These are phyloP conservation scores for Fusarium continuum DNA, from an alignment of 2,329 filamentous ascomycete species.

Conservation along the genomic window DNA sequence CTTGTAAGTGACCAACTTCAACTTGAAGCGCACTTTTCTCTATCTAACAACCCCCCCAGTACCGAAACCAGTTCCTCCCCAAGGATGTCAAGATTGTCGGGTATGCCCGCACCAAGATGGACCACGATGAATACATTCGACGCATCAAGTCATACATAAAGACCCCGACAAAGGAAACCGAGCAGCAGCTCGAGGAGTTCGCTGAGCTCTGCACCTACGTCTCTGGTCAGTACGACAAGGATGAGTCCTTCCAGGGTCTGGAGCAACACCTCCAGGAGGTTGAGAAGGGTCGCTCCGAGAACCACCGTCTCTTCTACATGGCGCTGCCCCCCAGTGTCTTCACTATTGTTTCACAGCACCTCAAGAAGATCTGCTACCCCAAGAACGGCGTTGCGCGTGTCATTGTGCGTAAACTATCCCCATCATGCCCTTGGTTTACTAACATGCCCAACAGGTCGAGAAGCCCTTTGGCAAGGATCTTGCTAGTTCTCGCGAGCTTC, in stretches of 20 bases:
- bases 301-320: slow-evolving; percentile 98
- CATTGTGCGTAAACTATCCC: slow-evolving; percentile 68
- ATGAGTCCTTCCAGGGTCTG: slow-evolving; percentile 89
- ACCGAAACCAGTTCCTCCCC: slow-evolving; percentile 97
- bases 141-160: slow-evolving; percentile 98
- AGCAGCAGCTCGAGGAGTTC: slow-evolving; percentile 94
- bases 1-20: slow-evolving; percentile 72
- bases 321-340: slow-evolving; percentile 97
- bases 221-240: slow-evolving; percentile 97
- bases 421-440: slow-evolving; percentile 11
- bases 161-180: slow-evolving; percentile 95
- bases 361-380: slow-evolving; percentile 98
- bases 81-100: slow-evolving; percentile 97
- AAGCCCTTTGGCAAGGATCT: slow-evolving; percentile 99
- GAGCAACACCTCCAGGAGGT: slow-evolving; percentile 86
- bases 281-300: slow-evolving; percentile 83
- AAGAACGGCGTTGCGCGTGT: slow-evolving; percentile 89
- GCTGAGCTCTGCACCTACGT: slow-evolving; percentile 89
- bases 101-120: slow-evolving; percentile 99
- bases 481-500: slow-evolving; percentile 89
- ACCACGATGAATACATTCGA: slow-evolving; percentile 92
- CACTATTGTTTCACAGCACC: slow-evolving; percentile 94
- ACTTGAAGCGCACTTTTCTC: not conserved
- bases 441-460: slow-evolving; percentile 74
- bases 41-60: slow-evolving; percentile 61